Evolutionary conservation across 2,329 filamentous ascomycete genomes (phyloP), one percentile per base, ranked within the genome.

Genomic region (Monosporascus cannonballus): DNA sequence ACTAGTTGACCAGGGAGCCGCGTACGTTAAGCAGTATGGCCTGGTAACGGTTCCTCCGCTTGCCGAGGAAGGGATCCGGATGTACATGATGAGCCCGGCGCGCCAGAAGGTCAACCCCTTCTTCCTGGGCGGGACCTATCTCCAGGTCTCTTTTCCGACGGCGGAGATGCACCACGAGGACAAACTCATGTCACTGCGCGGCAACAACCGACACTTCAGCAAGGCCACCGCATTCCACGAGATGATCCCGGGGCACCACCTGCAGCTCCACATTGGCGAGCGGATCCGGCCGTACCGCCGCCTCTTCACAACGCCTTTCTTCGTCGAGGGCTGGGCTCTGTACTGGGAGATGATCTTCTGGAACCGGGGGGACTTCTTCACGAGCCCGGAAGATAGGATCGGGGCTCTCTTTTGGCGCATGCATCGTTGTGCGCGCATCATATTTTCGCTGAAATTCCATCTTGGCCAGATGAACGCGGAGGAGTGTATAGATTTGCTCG

Each of bases 331-430:
- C 18, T 84, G 80, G 80, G 76, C 80, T 9, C 73, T 83, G 57
- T 84, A 84, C 62, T 84, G 80, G 80, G 81, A 84, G 66, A 70
- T 83, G 59, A 62, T 81, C 18, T 69, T 85, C 17, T 85, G 79
- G 79, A 65, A 77, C 42, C 71, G 76, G 27, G 72, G 72, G 30
- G 73, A 76, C 56, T 84, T 82, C 59, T 73, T 76, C 52, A 67
- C 69, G 4, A 70, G 71, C 0, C 71, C 80, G 0, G 75, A 79
- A 54, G 77, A 83, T 56, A 71, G 72, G 39, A 72, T 84, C 22
- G 81, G 81, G 0, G 79, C 81, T 56, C 65, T 85, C 7, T 84
- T 83, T 62, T 84, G 81, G 81, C 73, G 79, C 15, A 82, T 84
- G 76, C 81, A 85, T 62, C 77, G 81, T 27, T 83, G 80, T 58